Percentiles rank a stretch among this genome's conserved stretches.
These are phyloP conservation scores for Annulohypoxylon moriforme DNA, from an alignment of 495 filamentous ascomycete genomes.

Conservation along the genomic window DNA sequence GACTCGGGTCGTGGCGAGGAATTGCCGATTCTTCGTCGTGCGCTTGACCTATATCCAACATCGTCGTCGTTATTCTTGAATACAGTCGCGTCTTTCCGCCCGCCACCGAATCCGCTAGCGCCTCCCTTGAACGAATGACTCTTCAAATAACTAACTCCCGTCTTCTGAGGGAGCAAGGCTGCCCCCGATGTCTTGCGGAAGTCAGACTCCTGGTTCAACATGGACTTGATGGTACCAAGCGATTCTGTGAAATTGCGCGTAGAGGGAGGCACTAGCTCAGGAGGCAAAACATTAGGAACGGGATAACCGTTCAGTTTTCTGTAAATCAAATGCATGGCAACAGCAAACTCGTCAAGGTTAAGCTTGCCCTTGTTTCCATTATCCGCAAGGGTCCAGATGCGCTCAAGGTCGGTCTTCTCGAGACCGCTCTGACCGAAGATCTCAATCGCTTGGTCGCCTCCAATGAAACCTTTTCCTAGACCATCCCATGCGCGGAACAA, in stretches of 20 bases:
- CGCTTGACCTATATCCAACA: constrained; percentile 92
- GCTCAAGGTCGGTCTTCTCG: constrained; percentile 87
- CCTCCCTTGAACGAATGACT: constrained; percentile 86
- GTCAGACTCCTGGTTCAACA: constrained; percentile 91
- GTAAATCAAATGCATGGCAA: constrained; percentile 99
- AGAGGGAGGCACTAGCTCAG: constrained; percentile 94
- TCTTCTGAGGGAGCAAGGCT: constrained; percentile 90
- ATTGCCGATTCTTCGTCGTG: constrained; percentile 83
- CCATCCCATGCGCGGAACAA: constrained; percentile 98
- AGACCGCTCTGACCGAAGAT: constrained; percentile 97
- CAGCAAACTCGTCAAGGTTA: constrained; percentile 97
- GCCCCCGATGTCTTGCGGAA: constrained; percentile 84
- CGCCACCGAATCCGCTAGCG: constrained; percentile 54
- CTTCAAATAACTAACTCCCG: constrained; percentile 97
- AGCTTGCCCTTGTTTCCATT: constrained; percentile 91
- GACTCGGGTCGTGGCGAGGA: constrained; percentile 80
- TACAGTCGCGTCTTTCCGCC: constrained; percentile 92
- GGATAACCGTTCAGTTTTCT: constrained; percentile 96
- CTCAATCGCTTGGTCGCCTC: constrained; percentile 93
- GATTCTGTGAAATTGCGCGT: constrained; percentile 94
- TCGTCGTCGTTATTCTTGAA: constrained; percentile 96
- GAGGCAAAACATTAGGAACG: constrained; percentile 87
- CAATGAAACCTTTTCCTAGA: constrained; percentile 90
- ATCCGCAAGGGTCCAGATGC: constrained; percentile 95
- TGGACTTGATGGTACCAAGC: constrained; percentile 89